Base-by-base conservation (phyloP, 768 basidiomycete genomes). In the Tylopilus sp. region DNA sequence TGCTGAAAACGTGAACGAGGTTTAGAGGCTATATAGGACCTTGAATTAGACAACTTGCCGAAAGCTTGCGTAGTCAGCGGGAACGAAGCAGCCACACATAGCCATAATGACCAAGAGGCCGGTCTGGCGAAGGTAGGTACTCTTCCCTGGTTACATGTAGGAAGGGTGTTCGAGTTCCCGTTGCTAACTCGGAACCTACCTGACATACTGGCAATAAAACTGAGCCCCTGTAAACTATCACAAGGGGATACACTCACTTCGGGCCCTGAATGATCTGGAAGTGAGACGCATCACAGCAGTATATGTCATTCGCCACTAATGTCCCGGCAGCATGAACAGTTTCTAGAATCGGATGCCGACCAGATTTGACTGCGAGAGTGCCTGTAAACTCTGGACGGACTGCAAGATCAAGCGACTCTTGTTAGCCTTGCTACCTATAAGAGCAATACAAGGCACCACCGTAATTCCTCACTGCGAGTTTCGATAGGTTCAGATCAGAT, bases 241-340 rank as follows among this genome's bases (percentile, higher is more conserved):
- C 41, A 17, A 24, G 47, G 31, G 31, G 13, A 55, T 28, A 11
- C 5, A 72, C 82, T 63, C 61, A 91, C 90, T 92, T 92, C 3
- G 92, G 92, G 0, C 95, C 95, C 57, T 91, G 92, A 29, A 99
- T 80, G 28, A 98, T 81, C 69, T 98, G 94, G 65, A 99, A 98
- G 2, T 81, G 80, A 3, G 92, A 86, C 1, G 88, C 81, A 54
- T 87, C 82, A 52, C 86, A 89, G 61, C 90, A 90, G 62, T 90
- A 99, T 1, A 89, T 85, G 65, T 98, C 96, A 63, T 98, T 98
- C 5, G 91, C 80, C 4, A 98, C 84, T 25, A 94, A 74, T 6
- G 78, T 82, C 4, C 85, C 87, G 0, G 81, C 78, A 1, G 82
- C 73, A 54, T 87, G 83, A 2, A 86, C 74, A 6, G 75, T 84